These are phyloP conservation scores for Sporothrix protearum DNA, from an alignment of 2,329 filamentous ascomycete species.

Conservation along the genomic window DNA sequence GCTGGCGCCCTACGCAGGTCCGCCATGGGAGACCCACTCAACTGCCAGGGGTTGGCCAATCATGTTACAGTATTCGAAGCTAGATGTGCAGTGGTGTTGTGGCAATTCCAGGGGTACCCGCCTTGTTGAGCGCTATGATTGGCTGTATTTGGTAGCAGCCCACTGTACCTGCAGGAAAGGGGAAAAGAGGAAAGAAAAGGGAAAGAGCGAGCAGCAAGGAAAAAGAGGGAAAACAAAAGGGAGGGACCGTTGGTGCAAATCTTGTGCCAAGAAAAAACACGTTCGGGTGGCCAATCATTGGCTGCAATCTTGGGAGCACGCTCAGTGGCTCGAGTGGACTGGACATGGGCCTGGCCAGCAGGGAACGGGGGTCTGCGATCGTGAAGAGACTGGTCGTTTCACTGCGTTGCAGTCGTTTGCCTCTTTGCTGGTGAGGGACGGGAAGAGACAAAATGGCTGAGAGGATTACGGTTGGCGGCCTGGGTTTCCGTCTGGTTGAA, in stretches of 20 bases:
- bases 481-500: background rate
- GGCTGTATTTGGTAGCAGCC: background rate
- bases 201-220: background rate
- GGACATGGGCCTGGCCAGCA: background rate
- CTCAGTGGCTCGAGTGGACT: background rate
- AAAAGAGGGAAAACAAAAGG: background rate
- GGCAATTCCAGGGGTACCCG: slow-evolving; percentile 17
- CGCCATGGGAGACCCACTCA: background rate
- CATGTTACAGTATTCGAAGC: background rate
- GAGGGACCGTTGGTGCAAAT: background rate
- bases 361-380: background rate
- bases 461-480: background rate
- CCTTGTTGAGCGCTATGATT: background rate
- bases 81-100: background rate
- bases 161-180: slow-evolving; percentile 8
- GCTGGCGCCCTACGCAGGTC: slow-evolving; percentile 17
- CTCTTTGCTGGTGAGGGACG: background rate
- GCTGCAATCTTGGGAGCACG: background rate
- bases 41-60: slow-evolving; percentile 17
- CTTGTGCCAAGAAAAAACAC: slow-evolving; percentile 20
- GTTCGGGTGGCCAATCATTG: slow-evolving; percentile 11
- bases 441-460: background rate
- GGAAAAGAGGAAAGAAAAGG: background rate
- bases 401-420: slow-evolving; percentile 8
- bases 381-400: slow-evolving; percentile 16